phyloP scores from a whole-genome alignment of 345 rosid species.

The Arabis hirsuta region DNA sequence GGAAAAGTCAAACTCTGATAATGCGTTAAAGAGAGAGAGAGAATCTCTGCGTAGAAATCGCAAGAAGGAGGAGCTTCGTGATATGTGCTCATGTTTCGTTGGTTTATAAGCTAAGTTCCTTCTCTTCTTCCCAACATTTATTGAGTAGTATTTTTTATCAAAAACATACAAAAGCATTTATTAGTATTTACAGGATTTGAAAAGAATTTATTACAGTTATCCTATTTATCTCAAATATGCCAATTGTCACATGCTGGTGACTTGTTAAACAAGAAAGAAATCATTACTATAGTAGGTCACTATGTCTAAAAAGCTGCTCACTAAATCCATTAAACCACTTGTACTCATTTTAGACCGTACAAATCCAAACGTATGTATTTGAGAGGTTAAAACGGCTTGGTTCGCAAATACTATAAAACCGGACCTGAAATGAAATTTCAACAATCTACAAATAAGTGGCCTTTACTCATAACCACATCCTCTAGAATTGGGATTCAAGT shows the following conservation, averaged over 20 bases:
- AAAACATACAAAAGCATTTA: no score
- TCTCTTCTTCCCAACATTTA: constrained; percentile 5
- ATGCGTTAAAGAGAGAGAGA: constrained; percentile 2
- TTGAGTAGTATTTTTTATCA: no score
- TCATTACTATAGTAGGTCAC: not conserved
- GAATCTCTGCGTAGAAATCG: not conserved
- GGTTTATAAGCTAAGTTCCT: constrained; percentile 8
- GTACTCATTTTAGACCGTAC: not conserved
- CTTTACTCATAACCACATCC: not conserved
- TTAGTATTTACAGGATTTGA: not conserved
- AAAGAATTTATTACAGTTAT: not conserved
- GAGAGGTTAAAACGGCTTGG: no score
- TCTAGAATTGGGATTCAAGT: not conserved
- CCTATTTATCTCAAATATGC: not conserved
- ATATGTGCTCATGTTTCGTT: constrained; percentile 6
- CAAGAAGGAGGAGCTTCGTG: not conserved
- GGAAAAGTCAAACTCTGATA: not conserved
- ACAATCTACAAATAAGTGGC: not conserved
- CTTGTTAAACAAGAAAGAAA: constrained; percentile 7
- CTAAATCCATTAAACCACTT: no score
- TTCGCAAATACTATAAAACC: not conserved
- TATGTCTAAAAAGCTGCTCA: not conserved
- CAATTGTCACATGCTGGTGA: not conserved
- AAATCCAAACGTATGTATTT: no score
- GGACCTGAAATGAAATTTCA: not conserved